phyloP scores from a whole-genome alignment of 1,139 yeast species.

The Komagataea norvegica region DNA sequence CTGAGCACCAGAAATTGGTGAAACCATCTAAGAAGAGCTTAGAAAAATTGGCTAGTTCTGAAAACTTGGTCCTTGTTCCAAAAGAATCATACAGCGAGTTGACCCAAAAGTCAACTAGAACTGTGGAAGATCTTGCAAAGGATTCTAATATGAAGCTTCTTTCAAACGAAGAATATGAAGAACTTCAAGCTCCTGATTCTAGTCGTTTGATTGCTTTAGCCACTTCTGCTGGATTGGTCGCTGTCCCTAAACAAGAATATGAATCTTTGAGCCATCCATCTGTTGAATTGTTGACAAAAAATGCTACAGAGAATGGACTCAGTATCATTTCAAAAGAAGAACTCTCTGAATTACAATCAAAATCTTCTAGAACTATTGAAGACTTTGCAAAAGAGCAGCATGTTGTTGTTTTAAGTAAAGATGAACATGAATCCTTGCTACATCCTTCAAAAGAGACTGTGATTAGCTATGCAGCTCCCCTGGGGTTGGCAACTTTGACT shows the following conservation, averaged over 20 bases:
- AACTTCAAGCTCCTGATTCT: slow-evolving; percentile 14
- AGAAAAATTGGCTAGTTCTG: slow-evolving; percentile 23
- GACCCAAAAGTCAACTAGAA: slow-evolving; percentile 16
- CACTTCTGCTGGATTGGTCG: slow-evolving; percentile 8
- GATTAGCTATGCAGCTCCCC: slow-evolving; percentile 20
- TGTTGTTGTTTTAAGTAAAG: slow-evolving; percentile 15
- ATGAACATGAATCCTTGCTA: slow-evolving; percentile 21
- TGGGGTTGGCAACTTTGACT: slow-evolving; percentile 28
- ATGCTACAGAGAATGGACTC: slow-evolving; percentile 40
- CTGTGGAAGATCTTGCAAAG: slow-evolving; percentile 27
- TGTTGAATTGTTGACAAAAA: slow-evolving; percentile 11
- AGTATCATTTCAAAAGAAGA: slow-evolving; percentile 44
- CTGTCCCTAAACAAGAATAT: slow-evolving; percentile 3
- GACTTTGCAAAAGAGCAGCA: slow-evolving; percentile 16
- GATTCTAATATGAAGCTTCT: slow-evolving; percentile 26
- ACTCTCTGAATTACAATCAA: slow-evolving; percentile 15
- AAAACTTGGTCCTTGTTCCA: slow-evolving; percentile 44
- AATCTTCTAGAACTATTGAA: slow-evolving; percentile 27
- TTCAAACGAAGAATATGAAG: slow-evolving; percentile 16
- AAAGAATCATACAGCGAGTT: slow-evolving; percentile 30
- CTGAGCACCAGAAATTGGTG: slow-evolving; percentile 31
- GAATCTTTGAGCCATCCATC: slow-evolving; percentile 8
- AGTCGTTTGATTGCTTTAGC: slow-evolving; percentile 24
- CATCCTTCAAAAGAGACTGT: slow-evolving; percentile 20
- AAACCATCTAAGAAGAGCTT: slow-evolving; percentile 23